Percentiles rank a stretch among this genome's conserved stretches.
Evolutionary conservation across 352 stramenopile species (phyloP).

Genomic region (Phytopythium boreale): DNA sequence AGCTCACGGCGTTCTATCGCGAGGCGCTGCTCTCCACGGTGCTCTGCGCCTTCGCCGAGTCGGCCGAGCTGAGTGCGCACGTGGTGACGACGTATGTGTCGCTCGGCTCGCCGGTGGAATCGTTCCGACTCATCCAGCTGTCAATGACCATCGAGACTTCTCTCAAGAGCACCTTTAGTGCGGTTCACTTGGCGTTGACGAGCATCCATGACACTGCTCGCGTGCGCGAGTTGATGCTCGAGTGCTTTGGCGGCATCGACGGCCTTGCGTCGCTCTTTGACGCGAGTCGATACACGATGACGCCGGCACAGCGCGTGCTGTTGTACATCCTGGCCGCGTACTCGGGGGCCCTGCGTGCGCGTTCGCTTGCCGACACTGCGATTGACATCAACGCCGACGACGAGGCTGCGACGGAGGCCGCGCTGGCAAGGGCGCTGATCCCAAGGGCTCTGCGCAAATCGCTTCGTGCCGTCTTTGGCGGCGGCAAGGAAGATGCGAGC

Average conservation of each 20-base stretch:
- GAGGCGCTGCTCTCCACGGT: conserved; percentile 62
- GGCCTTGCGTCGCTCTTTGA: conserved; percentile 66
- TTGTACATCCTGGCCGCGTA: conserved; percentile 61
- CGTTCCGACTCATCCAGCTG: conserved; percentile 52
- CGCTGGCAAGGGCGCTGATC: conserved; percentile 61
- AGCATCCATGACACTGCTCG: conserved; percentile 41
- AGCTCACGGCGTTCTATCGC: conserved; percentile 54
- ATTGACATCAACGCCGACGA: conserved; percentile 83
- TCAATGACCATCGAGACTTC: conserved; percentile 47
- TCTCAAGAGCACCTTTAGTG: conserved; percentile 31
- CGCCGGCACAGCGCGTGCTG: conserved; percentile 44
- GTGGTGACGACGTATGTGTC: conserved; percentile 58
- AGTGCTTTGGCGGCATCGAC: conserved; percentile 58
- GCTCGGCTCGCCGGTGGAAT: conserved; percentile 28
- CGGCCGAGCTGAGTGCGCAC: conserved; percentile 46
- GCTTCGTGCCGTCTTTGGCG: conserved; percentile 48
- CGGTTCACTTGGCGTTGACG: conserved; percentile 37
- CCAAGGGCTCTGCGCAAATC: conserved; percentile 58
- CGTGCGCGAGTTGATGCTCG: conserved; percentile 50
- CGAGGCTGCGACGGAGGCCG: conserved; percentile 65
- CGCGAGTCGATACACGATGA: conserved; percentile 39
- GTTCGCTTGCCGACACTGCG: conserved; percentile 30
- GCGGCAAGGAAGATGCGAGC: conserved; percentile 16
- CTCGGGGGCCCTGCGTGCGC: conserved; percentile 40
- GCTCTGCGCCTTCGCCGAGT: conserved; percentile 50